phyloP scores from a whole-genome alignment of 1,284 basidiomycete genomes.

The Peniophora sp. region DNA sequence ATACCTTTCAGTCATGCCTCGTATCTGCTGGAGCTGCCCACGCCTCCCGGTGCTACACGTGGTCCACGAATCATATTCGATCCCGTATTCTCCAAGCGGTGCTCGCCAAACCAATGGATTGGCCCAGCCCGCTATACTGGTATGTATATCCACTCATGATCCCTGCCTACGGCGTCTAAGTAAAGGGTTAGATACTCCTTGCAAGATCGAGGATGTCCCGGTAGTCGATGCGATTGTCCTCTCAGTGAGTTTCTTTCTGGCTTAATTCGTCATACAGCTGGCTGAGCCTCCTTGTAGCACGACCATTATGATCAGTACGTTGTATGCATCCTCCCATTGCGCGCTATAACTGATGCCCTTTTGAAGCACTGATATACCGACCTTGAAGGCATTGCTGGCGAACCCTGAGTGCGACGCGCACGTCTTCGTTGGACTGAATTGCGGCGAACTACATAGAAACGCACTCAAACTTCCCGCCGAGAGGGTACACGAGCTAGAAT shows the following conservation, averaged over 20 bases:
- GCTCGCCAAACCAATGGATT: conserved; percentile 44
- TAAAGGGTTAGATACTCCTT: conserved; percentile 38
- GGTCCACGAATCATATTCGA: conserved; percentile 66
- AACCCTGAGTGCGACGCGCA: conserved; percentile 32
- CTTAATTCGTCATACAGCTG: background rate
- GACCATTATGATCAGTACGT: conserved; percentile 67
- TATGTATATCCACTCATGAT: conserved; percentile 16
- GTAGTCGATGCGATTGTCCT: conserved; percentile 60
- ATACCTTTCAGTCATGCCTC: conserved; percentile 44
- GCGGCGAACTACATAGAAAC: conserved; percentile 37
- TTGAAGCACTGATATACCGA: conserved; percentile 45
- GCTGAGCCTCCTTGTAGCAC: conserved; percentile 29
- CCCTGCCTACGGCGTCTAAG: background rate
- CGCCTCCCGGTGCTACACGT: conserved; percentile 26
- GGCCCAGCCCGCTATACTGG: conserved; percentile 55
- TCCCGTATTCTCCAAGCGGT: conserved; percentile 60
- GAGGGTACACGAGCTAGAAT: conserved; percentile 55
- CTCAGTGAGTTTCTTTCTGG: conserved; percentile 28
- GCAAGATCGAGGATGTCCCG: conserved; percentile 51
- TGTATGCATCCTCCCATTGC: background rate
- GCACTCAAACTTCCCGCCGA: conserved; percentile 27
- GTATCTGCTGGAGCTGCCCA: conserved; percentile 61
- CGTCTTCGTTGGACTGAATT: conserved; percentile 59
- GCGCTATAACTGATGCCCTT: conserved; percentile 1
- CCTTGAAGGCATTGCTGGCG: conserved; percentile 35